Conservation (phyloP, 140 eudicot species). For the Oenanthe javanica region DNA sequence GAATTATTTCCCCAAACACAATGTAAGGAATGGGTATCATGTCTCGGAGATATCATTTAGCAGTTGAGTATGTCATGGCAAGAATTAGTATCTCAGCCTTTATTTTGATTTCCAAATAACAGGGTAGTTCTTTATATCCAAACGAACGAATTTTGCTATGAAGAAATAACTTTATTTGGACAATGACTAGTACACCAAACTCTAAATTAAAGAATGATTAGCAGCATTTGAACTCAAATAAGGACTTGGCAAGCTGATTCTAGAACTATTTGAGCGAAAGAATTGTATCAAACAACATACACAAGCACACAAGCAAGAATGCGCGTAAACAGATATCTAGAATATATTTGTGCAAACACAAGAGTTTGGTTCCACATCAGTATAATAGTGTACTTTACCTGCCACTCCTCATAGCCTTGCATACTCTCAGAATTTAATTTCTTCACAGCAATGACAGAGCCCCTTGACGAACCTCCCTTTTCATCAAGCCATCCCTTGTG, state of each 20-base stretch:
- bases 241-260: neutral
- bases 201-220: neutral
- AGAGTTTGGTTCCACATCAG: neutral
- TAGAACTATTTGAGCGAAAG: neutral
- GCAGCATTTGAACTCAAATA: neutral
- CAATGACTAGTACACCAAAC: neutral
- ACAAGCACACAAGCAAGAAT: neutral
- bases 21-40: too few species aligned
- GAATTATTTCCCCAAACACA: too few species aligned
- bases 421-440: conserved; percentile 63
- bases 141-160: neutral
- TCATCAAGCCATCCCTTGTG: conserved; percentile 23
- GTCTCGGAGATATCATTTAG: too few species aligned
- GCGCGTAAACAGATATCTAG: neutral
- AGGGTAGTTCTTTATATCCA: neutral
- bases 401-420: conserved; percentile 93
- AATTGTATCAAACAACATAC: neutral
- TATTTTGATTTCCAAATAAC: neutral
- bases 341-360: neutral
- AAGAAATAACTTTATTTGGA: neutral
- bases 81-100: neutral
- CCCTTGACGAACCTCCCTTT: conserved; percentile 6
- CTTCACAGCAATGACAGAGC: conserved; percentile 60
- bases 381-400: conserved; percentile 13
- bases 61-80: neutral